phyloP scores from a whole-genome alignment of 257 asterid species.

The Solanum medicagineum region DNA sequence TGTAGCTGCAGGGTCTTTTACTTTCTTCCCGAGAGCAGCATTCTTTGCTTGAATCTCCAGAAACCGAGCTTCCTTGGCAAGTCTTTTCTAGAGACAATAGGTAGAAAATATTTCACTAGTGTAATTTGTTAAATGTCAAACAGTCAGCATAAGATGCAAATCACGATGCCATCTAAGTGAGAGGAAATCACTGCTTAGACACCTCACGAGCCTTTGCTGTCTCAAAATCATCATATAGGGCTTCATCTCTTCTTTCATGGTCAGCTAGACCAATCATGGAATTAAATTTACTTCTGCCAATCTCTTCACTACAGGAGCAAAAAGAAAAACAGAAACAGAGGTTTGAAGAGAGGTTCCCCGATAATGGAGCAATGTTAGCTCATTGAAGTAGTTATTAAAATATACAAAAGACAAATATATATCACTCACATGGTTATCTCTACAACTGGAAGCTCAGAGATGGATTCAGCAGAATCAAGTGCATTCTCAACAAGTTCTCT shows the following conservation, averaged over 20 bases:
- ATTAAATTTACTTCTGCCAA: slow-evolving; percentile 53
- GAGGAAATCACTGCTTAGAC: neutral
- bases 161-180: neutral
- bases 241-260: slow-evolving; percentile 69
- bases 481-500: slow-evolving; percentile 94
- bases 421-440: slow-evolving; percentile 65
- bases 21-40: slow-evolving; percentile 75
- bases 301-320: slow-evolving; percentile 56
- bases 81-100: slow-evolving; percentile 49
- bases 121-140: neutral
- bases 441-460: slow-evolving; percentile 66
- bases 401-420: neutral
- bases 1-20: slow-evolving; percentile 27
- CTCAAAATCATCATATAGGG: slow-evolving; percentile 79
- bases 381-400: neutral
- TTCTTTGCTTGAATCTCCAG: slow-evolving; percentile 73
- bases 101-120: neutral
- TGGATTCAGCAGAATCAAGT: slow-evolving; percentile 89
- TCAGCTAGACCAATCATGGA: slow-evolving; percentile 79
- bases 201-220: slow-evolving; percentile 78
- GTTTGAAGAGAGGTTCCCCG: neutral
- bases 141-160: neutral
- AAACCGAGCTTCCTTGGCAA: slow-evolving; percentile 82
- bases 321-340: neutral
- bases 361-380: neutral